Evolutionary conservation across 495 filamentous ascomycete genomes (phyloP).

Genomic region (Talaromyces trachyspermus): DNA sequence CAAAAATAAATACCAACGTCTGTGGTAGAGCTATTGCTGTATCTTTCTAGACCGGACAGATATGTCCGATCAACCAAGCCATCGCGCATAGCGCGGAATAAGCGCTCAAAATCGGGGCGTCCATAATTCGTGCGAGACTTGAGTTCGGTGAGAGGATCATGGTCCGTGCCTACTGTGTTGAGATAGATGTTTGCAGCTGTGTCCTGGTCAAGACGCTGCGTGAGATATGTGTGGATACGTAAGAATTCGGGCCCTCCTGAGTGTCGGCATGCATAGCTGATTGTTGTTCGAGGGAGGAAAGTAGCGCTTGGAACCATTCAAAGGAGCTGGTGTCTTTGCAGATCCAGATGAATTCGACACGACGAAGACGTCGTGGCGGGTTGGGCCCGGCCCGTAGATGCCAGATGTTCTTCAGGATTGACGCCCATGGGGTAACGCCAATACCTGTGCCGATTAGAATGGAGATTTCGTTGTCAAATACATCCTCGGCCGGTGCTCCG

Average conservation of each 20-base stretch:
- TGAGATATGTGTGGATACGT: conserved; percentile 96
- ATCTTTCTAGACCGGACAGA: conserved; percentile 66
- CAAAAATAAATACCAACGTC: conserved; percentile 98
- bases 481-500: conserved; percentile 83
- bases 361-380: conserved; percentile 75
- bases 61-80: conserved; percentile 83
- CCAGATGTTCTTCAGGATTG: conserved; percentile 98
- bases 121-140: conserved; percentile 90
- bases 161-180: conserved; percentile 78
- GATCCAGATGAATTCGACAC: conserved; percentile 99
- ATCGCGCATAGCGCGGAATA: conserved; percentile 80
- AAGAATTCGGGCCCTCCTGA: conserved; percentile 77
- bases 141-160: conserved; percentile 90
- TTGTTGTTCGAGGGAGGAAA: conserved; percentile 87
- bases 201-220: conserved; percentile 83
- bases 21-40: conserved; percentile 52
- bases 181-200: conserved; percentile 94
- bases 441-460: conserved; percentile 97
- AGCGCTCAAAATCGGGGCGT: conserved; percentile 76
- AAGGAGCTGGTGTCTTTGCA: conserved; percentile 95
- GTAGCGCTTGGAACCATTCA: conserved; percentile 96
- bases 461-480: conserved; percentile 98
- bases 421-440: conserved; percentile 95
- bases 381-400: conserved; percentile 82
- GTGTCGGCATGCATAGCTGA: conserved; percentile 58